phyloP scores from a whole-genome alignment of 208 protist species.

The Porcisia deanei region DNA sequence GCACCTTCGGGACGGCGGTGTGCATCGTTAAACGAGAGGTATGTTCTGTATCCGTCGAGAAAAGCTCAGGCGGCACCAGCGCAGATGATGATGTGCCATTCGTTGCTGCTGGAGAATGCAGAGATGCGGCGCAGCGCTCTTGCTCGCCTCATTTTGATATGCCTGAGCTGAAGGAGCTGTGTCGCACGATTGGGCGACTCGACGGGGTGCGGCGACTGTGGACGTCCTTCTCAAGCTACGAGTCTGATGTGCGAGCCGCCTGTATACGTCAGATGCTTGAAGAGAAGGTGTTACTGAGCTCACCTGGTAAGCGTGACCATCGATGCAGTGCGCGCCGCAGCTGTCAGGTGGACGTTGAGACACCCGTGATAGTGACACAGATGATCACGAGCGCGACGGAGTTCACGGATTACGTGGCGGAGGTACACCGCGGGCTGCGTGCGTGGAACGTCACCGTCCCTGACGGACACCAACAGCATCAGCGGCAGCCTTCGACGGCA shows the following conservation, averaged over 20 bases:
- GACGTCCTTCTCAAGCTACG: conserved; percentile 27
- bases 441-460: neutral
- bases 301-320: neutral
- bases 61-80: neutral
- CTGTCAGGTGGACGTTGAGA: neutral
- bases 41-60: neutral
- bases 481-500: neutral
- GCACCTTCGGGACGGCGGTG: neutral
- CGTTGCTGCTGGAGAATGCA: neutral
- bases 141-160: neutral
- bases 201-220: conserved; percentile 20
- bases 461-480: neutral
- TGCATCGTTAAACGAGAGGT: neutral
- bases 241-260: conserved; percentile 10
- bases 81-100: neutral
- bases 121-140: neutral
- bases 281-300: conserved; percentile 30
- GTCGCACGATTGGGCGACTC: conserved; percentile 13
- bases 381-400: conserved; percentile 28
- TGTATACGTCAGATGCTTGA: conserved; percentile 23
- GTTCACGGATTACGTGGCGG: conserved; percentile 24
- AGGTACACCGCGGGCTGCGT: conserved; percentile 18
- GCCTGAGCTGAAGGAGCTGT: conserved; percentile 19
- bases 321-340: neutral
- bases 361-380: conserved; percentile 38